Conservation (phyloP, 768 basidiomycete genomes). For the Fistulinella prunicolor region DNA sequence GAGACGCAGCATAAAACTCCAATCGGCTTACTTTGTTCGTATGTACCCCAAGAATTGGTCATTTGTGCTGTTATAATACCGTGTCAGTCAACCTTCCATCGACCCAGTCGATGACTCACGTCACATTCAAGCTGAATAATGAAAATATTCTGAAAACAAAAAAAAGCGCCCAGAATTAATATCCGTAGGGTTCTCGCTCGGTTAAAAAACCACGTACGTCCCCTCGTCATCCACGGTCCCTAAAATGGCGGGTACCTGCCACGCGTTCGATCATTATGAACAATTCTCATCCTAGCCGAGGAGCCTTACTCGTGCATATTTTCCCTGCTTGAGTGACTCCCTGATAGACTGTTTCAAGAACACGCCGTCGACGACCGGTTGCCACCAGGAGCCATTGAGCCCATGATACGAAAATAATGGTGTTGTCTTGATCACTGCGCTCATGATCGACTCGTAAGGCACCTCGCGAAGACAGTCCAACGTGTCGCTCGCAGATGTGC, state of each 20-base stretch:
- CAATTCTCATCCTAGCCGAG: no score
- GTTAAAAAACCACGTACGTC: slow-evolving; percentile 30
- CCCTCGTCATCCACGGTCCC: slow-evolving; percentile 42
- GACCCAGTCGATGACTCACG: slow-evolving; percentile 12
- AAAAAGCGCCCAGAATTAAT: neutral
- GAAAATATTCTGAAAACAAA: slow-evolving; percentile 31
- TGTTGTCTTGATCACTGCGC: no score
- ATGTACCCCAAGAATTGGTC: slow-evolving; percentile 5
- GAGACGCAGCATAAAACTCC: neutral
- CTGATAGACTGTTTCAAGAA: neutral
- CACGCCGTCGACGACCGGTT: slow-evolving; percentile 5
- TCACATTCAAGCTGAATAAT: slow-evolving; percentile 21
- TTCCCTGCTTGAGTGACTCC: slow-evolving; percentile 23
- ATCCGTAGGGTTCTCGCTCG: neutral
- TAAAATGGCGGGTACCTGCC: slow-evolving; percentile 27
- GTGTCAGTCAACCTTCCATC: slow-evolving; percentile 3
- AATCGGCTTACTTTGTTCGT: neutral
- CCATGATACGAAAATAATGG: no score
- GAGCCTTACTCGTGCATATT: slow-evolving; percentile 26
- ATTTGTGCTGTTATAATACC: neutral
- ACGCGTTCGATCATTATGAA: neutral
- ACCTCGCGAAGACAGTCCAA: slow-evolving; percentile 17
- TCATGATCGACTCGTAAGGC: slow-evolving; percentile 9
- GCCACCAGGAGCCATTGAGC: slow-evolving; percentile 16
- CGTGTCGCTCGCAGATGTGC: slow-evolving; percentile 9